Conservation (phyloP, 2,329 filamentous ascomycete genomes). For the Akanthomyces uredinophilus region DNA sequence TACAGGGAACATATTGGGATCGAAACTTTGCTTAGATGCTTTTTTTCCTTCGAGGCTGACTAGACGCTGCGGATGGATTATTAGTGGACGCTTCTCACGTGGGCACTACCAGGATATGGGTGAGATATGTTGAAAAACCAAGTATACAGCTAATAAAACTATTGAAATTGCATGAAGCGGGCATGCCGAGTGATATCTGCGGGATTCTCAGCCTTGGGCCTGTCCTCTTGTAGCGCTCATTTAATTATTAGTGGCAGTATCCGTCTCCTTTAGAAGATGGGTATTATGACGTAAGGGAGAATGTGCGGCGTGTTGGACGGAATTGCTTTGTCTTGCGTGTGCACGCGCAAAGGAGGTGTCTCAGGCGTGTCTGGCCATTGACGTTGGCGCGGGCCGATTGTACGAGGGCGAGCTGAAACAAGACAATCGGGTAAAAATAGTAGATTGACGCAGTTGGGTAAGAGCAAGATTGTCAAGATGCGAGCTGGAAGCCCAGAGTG, state of each 20-base stretch:
- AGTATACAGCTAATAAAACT: background rate
- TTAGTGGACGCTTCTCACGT: too few species aligned
- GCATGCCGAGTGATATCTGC: too few species aligned
- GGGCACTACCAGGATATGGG: too few species aligned
- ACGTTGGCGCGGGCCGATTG: background rate
- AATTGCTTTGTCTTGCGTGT: background rate
- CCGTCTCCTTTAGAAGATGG: background rate
- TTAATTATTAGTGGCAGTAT: background rate
- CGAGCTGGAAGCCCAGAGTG: too few species aligned
- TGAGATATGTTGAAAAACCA: too few species aligned
- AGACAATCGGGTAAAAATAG: background rate
- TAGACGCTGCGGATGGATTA: background rate
- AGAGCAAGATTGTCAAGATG: too few species aligned
- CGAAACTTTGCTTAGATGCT: too few species aligned
- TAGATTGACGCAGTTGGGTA: background rate
- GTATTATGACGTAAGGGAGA: background rate
- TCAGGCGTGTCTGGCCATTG: background rate
- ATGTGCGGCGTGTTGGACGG: background rate
- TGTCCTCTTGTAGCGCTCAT: too few species aligned
- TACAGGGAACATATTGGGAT: background rate
- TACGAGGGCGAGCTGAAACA: background rate
- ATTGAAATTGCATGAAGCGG: background rate
- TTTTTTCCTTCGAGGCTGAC: background rate
- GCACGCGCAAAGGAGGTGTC: background rate
- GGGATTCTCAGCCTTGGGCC: too few species aligned